phyloP scores from a whole-genome alignment of 2,329 filamentous ascomycete genomes.

The Pyrenochaeta sp. region DNA sequence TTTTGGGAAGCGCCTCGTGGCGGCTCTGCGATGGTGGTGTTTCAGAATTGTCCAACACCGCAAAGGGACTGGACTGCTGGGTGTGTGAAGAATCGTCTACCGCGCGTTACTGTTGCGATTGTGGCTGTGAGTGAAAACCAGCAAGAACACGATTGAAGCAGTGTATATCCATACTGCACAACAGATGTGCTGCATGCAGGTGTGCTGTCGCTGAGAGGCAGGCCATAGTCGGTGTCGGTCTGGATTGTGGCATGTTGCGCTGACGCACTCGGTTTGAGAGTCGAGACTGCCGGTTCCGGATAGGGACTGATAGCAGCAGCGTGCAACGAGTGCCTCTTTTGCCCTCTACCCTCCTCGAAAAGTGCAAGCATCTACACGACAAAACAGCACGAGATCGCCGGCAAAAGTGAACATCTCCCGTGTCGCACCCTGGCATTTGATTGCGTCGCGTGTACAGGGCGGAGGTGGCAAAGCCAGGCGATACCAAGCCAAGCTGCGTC shows the following conservation, averaged over 20 bases:
- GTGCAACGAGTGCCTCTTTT: constrained; percentile 1
- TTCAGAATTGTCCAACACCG: constrained; percentile 24
- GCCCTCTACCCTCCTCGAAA: neutral
- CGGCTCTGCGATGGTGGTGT: constrained; percentile 29
- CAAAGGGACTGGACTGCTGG: constrained; percentile 14
- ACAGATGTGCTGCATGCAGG: constrained; percentile 2
- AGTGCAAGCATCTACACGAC: neutral
- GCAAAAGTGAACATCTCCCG: constrained; percentile 19
- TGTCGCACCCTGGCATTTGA: constrained; percentile 4
- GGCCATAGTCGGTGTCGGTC: constrained; percentile 16
- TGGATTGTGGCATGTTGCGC: constrained; percentile 10
- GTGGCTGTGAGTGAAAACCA: constrained; percentile 3
- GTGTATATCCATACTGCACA: neutral
- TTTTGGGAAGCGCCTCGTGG: constrained; percentile 10
- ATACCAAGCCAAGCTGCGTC: constrained; percentile 23
- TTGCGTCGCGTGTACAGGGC: constrained; percentile 22
- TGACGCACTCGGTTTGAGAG: constrained; percentile 1
- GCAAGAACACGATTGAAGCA: neutral
- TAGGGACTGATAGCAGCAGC: constrained; percentile 6
- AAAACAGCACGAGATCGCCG: constrained; percentile 20
- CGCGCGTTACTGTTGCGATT: constrained; percentile 20
- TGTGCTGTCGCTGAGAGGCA: constrained; percentile 20
- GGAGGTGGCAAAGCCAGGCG: constrained; percentile 30
- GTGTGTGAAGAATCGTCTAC: constrained; percentile 12
- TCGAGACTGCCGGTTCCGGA: constrained; percentile 14